Evolutionary conservation across 345 rosid species (phyloP).

Genomic region (Murraya paniculata): DNA sequence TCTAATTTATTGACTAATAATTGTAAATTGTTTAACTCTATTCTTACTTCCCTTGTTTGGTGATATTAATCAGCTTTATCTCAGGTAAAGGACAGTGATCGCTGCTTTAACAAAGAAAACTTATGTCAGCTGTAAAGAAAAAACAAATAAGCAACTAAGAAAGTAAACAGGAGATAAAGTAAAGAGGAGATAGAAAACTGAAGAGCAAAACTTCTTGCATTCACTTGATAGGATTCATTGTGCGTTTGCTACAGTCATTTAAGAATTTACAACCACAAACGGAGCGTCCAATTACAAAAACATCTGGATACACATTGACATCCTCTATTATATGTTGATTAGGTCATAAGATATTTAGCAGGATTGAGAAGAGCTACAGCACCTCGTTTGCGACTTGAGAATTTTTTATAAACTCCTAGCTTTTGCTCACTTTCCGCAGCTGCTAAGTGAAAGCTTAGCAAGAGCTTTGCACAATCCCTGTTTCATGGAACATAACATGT

Average conservation of each 20-base stretch:
- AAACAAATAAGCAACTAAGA: too few species aligned
- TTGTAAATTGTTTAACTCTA: too few species aligned
- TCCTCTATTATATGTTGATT: neutral
- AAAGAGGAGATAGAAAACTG: too few species aligned
- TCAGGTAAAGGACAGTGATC: too few species aligned
- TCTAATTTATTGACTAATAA: too few species aligned
- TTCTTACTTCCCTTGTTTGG: too few species aligned
- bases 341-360: constrained; percentile 36
- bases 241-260: neutral
- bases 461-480: constrained; percentile 73
- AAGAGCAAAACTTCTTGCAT: constrained; percentile 8
- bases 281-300: neutral
- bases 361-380: constrained; percentile 59
- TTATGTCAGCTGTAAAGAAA: too few species aligned
- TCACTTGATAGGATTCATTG: neutral
- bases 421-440: constrained; percentile 53
- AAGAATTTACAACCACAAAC: neutral
- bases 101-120: too few species aligned
- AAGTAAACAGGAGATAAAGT: too few species aligned
- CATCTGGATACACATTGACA: neutral
- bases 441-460: constrained; percentile 48
- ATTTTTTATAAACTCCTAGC: constrained; percentile 51
- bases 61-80: too few species aligned
- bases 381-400: constrained; percentile 42
- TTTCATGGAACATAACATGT: neutral